These are phyloP conservation scores for Xylariales sp. DNA, from an alignment of 2,329 filamentous ascomycete genomes.

Conservation along the genomic window DNA sequence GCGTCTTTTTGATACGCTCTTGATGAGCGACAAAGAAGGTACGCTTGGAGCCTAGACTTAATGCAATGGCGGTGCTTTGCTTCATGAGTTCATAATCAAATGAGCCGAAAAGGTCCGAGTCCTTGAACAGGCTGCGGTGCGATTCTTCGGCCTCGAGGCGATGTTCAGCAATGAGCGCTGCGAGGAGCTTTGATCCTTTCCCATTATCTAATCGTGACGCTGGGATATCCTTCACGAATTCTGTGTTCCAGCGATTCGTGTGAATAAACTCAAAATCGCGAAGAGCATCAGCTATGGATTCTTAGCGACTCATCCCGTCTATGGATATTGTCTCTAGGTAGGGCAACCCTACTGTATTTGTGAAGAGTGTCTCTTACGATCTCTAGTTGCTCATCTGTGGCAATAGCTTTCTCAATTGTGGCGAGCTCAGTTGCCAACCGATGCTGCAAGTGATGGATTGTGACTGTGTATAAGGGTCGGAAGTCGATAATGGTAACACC, in stretches of 20 bases:
- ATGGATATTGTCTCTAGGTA: conserved; percentile 2
- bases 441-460: conserved; percentile 31
- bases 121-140: conserved; percentile 28
- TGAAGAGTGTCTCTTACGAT: conserved; percentile 9
- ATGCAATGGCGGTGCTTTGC: conserved; percentile 26
- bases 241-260: conserved; percentile 31
- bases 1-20: conserved; percentile 12
- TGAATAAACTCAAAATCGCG: conserved; percentile 33
- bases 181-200: conserved; percentile 26
- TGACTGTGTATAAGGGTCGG: conserved; percentile 29
- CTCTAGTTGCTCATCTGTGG: conserved; percentile 28
- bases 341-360: no score
- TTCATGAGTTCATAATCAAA: conserved; percentile 33
- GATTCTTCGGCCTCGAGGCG: conserved; percentile 19
- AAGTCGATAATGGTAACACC: conserved; percentile 31
- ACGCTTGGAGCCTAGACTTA: conserved; percentile 31
- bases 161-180: conserved; percentile 27
- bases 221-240: conserved; percentile 33
- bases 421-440: conserved; percentile 20
- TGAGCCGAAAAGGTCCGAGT: conserved; percentile 26
- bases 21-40: conserved; percentile 15
- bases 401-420: conserved; percentile 12
- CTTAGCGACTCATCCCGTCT: conserved; percentile 20
- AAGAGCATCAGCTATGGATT: conserved; percentile 20
- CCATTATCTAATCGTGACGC: conserved; percentile 32